Evolutionary conservation across 192 early-diverging fungal species (phyloP).

Genomic region (Fimicolochytrium jonesii): DNA sequence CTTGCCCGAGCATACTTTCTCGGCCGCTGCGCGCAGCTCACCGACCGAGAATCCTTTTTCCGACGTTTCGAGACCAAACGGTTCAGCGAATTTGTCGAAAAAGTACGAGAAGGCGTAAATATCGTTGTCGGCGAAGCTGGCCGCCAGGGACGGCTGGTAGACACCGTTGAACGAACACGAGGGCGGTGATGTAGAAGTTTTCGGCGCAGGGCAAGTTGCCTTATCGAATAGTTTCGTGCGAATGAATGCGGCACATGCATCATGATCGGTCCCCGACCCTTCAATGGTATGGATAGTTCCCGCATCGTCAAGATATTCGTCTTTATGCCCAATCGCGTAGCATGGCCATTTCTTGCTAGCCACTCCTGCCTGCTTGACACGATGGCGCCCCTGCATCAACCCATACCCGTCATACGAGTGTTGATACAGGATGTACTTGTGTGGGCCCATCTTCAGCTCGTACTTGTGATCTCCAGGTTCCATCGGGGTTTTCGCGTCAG

Average conservation of each 20-base stretch:
- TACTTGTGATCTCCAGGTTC: conserved; percentile 71
- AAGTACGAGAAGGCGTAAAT: conserved; percentile 96
- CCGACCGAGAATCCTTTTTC: conserved; percentile 64
- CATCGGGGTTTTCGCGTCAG: conserved; percentile 44
- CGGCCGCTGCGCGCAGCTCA: conserved; percentile 63
- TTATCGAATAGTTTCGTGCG: conserved; percentile 72
- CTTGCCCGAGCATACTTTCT: conserved; percentile 57
- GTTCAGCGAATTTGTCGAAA: conserved; percentile 76
- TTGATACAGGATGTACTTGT: conserved; percentile 82
- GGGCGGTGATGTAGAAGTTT: not conserved
- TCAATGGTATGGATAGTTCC: not conserved
- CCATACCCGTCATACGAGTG: conserved; percentile 95
- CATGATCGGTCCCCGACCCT: conserved; percentile 9
- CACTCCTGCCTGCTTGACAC: conserved; percentile 56
- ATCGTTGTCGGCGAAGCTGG: conserved; percentile 63
- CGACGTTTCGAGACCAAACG: conserved; percentile 29
- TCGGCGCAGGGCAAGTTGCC: conserved; percentile 41
- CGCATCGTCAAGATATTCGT: conserved; percentile 15
- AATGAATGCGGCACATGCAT: conserved; percentile 31
- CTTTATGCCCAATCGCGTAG: conserved; percentile 33
- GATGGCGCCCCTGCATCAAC: conserved; percentile 76
- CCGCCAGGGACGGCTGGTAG: conserved; percentile 76
- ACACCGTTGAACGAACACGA: conserved; percentile 92
- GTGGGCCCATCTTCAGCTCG: conserved; percentile 64
- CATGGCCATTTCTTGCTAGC: conserved; percentile 28